Evolutionary conservation across 257 asterid species (phyloP).

Genomic region (Leptodermis oblonga): DNA sequence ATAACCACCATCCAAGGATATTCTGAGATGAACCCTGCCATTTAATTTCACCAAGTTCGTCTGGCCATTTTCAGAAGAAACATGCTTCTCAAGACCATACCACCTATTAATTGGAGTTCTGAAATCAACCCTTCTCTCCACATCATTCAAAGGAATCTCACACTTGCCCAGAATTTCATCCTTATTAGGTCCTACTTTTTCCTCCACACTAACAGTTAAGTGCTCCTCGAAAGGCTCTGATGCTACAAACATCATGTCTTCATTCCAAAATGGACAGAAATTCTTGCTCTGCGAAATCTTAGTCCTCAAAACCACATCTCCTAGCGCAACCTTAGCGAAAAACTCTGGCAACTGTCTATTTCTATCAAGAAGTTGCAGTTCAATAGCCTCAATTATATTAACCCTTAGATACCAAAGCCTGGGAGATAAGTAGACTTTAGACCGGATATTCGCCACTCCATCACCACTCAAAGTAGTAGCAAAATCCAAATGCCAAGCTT

Average conservation of each 20-base stretch:
- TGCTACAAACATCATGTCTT: constrained; percentile 79
- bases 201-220: constrained; percentile 61
- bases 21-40: constrained; percentile 71
- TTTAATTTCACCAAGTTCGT: constrained; percentile 30
- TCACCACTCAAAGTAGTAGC: constrained; percentile 44
- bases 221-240: constrained; percentile 88
- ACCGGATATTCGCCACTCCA: constrained; percentile 53
- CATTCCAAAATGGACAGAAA: constrained; percentile 73
- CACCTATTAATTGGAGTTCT: constrained; percentile 56
- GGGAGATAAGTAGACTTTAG: constrained; percentile 87
- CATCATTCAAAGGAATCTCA: constrained; percentile 45
- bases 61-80: constrained; percentile 41
- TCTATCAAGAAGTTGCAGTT: constrained; percentile 44
- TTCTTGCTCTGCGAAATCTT: constrained; percentile 45
- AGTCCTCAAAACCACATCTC: constrained; percentile 51
- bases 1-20: constrained; percentile 83
- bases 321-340: constrained; percentile 44
- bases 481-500: constrained; percentile 78
- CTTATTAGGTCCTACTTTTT: constrained; percentile 47
- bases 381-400: constrained; percentile 88
- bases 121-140: constrained; percentile 68
- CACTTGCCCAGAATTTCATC: constrained; percentile 66
- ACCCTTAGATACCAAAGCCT: constrained; percentile 85
- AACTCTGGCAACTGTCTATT: constrained; percentile 60
- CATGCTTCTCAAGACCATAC: constrained; percentile 71